Evolutionary conservation across 2,329 filamentous ascomycete species (phyloP), one percentile per base, ranked within the genome.

Genomic region (Pochonia chlamydosporia): DNA sequence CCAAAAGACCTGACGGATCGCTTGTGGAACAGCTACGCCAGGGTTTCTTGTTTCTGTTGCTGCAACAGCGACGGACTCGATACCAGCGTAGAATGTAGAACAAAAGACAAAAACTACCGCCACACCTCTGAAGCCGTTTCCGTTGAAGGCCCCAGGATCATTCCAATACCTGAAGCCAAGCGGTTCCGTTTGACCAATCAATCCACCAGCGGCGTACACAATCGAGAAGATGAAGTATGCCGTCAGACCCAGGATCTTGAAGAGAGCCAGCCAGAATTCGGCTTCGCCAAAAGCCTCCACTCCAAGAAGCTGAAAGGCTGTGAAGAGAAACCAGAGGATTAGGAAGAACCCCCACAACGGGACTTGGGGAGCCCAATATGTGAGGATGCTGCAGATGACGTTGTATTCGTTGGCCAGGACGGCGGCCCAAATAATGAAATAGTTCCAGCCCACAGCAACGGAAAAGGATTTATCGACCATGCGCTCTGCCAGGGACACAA

Each of bases 241-340:
- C 2, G 85, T 68, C 1, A 90, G 68, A 1, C 84, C 84, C 3
- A 82, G 61, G 5, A 90, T 75, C 60, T 91, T 91, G 59, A 89
- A 66, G 14, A 85, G 73, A 1, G 85, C 83, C 48, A 90, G 77
- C 84, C 85, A 90, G 59, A 90, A 89, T 59, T 92, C 87, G 9
- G 85, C 81, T 60, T 91, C 87, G 13, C 87, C 87, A 60, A 89
- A 91, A 3, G 83, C 80, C 55, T 83, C 79, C 1, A 90, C 82
- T 1, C 85, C 85, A 1, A 89, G 69, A 28, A 89, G 72, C 57
- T 89, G 87, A 49, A 89, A 81, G 0, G 68, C 72, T 1, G 84
- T 71, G 52, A 90, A 87, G 0, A 81, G 66, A n/a, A 81, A 76
- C 81, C 85, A 89, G 55, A 89, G 82, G n/a, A 89, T 76, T 25